phyloP scores from a whole-genome alignment of 2,329 filamentous ascomycete genomes.

The Ceratocystis harringtonii region DNA sequence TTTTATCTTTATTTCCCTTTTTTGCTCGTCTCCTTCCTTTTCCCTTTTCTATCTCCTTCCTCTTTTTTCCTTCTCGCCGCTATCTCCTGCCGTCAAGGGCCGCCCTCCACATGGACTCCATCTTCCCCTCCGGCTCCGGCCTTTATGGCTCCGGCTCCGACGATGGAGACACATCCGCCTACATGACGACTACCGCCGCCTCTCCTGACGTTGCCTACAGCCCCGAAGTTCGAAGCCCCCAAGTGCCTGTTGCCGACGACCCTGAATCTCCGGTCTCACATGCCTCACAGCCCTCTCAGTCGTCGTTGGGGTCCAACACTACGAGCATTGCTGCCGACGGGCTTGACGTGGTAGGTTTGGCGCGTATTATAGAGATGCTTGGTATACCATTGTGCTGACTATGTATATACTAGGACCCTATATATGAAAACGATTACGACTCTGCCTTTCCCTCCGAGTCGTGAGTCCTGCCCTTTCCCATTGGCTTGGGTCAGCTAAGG shows the following conservation, averaged over 20 bases:
- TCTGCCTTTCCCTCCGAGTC: slow-evolving; percentile 12
- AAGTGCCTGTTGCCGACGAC: background rate
- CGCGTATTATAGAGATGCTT: background rate
- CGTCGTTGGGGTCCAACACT: slow-evolving; percentile 10
- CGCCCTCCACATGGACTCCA: slow-evolving; percentile 1
- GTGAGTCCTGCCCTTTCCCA: slow-evolving; percentile 8
- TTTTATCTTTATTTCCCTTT: background rate
- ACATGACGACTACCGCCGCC: background rate
- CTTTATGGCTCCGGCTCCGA: background rate
- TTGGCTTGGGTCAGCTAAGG: background rate
- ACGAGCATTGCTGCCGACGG: slow-evolving; percentile 11
- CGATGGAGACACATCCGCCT: background rate
- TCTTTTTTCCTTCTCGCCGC: background rate
- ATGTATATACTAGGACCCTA: slow-evolving; percentile 3
- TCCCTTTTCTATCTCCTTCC: background rate
- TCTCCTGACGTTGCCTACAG: background rate
- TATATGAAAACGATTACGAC: slow-evolving; percentile 11
- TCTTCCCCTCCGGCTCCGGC: slow-evolving; percentile 1
- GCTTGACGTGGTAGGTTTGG: slow-evolving; percentile 14
- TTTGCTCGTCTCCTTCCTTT: background rate
- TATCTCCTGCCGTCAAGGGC: background rate
- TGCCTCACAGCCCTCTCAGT: slow-evolving; percentile 6
- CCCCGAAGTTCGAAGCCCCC: background rate
- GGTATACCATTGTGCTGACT: background rate
- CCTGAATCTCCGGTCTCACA: background rate